phyloP scores from a whole-genome alignment of 495 filamentous ascomycete genomes.

The Rostrohypoxylon terebratum region DNA sequence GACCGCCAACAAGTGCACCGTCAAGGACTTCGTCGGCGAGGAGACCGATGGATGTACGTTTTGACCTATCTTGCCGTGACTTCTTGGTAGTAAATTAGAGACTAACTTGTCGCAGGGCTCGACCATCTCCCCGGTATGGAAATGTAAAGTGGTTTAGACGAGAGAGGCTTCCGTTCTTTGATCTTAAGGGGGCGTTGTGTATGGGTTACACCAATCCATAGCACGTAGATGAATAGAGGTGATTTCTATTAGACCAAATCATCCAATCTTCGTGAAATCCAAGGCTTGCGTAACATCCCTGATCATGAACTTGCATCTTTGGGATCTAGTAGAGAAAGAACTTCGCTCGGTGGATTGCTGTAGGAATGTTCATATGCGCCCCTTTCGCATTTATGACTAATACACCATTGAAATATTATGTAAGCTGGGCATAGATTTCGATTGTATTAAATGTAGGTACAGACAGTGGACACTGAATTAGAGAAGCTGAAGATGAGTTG shows the following conservation, averaged over 20 bases:
- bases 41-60: conserved; percentile 62
- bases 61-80: background rate
- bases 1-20: conserved; percentile 58
- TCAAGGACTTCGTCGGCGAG: conserved; percentile 58
- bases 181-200: background rate
- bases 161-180: background rate
- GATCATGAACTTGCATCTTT: too few species aligned
- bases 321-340: background rate
- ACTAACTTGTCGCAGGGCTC: conserved; percentile 6
- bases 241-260: background rate
- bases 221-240: background rate
- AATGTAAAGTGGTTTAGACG: background rate
- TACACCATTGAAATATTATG: background rate
- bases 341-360: background rate
- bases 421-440: background rate
- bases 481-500: background rate
- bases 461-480: too few species aligned
- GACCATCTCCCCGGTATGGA: conserved; percentile 12
- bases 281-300: background rate
- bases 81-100: background rate
- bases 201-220: background rate
- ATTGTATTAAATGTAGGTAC: too few species aligned
- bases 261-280: background rate
- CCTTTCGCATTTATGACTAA: background rate
- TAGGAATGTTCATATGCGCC: too few species aligned